Base-by-base conservation (phyloP, 768 basidiomycete genomes). In the Phaeolepiota aurea region DNA sequence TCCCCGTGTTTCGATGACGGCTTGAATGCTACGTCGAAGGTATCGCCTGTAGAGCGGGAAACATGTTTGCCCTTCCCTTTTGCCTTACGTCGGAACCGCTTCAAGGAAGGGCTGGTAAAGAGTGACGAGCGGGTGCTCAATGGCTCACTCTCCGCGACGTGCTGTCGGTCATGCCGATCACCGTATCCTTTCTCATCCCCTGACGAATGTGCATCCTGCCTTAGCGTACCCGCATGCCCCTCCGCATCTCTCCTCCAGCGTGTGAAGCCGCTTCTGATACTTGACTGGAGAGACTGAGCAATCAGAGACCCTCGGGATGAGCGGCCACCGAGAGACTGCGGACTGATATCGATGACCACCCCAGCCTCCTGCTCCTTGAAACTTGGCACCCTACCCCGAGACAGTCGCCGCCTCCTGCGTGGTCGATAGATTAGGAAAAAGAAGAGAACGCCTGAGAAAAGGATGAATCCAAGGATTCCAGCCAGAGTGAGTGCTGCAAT, bases 401-500 rank as follows among this genome's bases (percentile, higher is more conserved):
- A 32, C 22, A 37, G 37, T 45, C 44, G 50, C 15, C 33, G 48
- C 46, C 23, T 46, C 28, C 14, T 52, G 44, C 69, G 73, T 11
- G 76, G 73, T 9, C 77, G 71, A 38, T 70, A 62, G 38, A 74
- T 55, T 37, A 67, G 61, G 43, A 68, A 62, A 47, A 62, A 73
- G 45, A 69, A 67, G 1, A 76, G 51, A 11, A 57, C 23, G 20
- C 64, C 55, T 35, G 61, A 59, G 5, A 71, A 43, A 3, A 77
- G 44, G 20, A 80, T 40, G 49, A 77, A 63, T 19, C 70, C 66
- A 5, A 86, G 60, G 14, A 76, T 54, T 15, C 69, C 67, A 2
- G 75, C 80, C 2, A 87, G 64, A 7, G 68, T 70, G 20, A 83
- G 62, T 0, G 82, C 84, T 14, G 82, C 82, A 40, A 84, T 76